These are phyloP conservation scores for Periconia macrospinosa DNA, from an alignment of 2,329 filamentous ascomycete genomes.

Conservation along the genomic window DNA sequence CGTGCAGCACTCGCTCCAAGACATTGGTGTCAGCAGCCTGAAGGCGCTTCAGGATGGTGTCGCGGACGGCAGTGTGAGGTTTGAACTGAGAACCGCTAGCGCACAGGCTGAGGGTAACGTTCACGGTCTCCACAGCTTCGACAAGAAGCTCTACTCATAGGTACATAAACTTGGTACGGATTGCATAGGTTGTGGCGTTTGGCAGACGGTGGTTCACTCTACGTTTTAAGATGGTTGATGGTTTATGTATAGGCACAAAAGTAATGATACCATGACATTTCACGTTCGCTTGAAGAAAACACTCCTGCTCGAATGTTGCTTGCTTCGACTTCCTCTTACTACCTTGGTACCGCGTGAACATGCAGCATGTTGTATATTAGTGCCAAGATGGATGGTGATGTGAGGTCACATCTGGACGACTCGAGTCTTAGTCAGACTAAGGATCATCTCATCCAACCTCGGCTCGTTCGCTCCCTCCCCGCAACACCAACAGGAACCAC, in stretches of 20 bases:
- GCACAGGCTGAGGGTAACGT: conserved; percentile 96
- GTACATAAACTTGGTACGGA: conserved; percentile 1
- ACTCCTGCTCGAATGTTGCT: neutral
- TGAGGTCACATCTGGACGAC: neutral
- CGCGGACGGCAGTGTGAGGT: conserved; percentile 74
- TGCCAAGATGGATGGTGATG: neutral
- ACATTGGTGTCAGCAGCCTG: conserved; percentile 85
- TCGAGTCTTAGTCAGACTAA: conserved; percentile 6
- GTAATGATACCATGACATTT: conserved; percentile 34
- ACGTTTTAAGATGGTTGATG: conserved; percentile 28
- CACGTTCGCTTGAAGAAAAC: neutral
- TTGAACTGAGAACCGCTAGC: conserved; percentile 91
- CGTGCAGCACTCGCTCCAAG: conserved; percentile 96
- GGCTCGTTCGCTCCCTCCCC: conserved; percentile 23
- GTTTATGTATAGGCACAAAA: conserved; percentile 32
- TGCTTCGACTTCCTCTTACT: neutral
- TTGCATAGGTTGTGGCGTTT: conserved; percentile 38
- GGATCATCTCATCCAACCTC: conserved; percentile 27
- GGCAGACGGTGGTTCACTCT: conserved; percentile 17
- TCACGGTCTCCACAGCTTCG: conserved; percentile 94
- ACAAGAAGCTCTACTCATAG: conserved; percentile 98
- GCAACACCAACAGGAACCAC: conserved; percentile 18
- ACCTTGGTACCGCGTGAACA: conserved; percentile 8
- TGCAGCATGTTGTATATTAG: too few relatives aligned
- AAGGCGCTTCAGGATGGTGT: conserved; percentile 76